Evolutionary conservation across 495 filamentous ascomycete species (phyloP), one percentile per base, ranked within the genome.

Genomic region (Neurospora sp.): DNA sequence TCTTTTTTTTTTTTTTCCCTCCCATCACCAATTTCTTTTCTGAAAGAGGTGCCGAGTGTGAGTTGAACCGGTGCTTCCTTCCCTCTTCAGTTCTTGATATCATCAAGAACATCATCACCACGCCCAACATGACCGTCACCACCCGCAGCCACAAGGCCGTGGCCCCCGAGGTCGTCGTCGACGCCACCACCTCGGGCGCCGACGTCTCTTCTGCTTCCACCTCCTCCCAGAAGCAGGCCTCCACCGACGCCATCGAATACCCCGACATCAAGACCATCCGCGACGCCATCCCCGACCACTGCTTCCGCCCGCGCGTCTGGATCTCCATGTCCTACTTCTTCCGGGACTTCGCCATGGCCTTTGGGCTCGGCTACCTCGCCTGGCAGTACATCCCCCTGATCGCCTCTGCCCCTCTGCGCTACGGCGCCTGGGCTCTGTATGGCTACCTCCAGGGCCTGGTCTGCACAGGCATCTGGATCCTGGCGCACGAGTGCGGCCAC

Each of bases 401-500:
- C 80, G 89, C 84, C 84, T 88, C 77, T 82, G 78, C 88, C 44
- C 87, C 78, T 76, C 83, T 73, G 80, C 85, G 90, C 73, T 78
- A 82, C 73, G 76, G 76, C 70, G 83, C 89, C 41, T 95, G 91
- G 91, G 85, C 83, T 31, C 74, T 83, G 41, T 95, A 96, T 79
- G 89, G 91, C 40, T 85, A 93, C 79, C 69, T 91, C 48, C 92
- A 95, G 80, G 92, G 93, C 72, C 86, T 93, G 38, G 88, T 91
- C 78, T 90, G 87, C 73, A 95, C 92, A n/a, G 93, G 93, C 68
- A 77, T 93, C 39, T 96, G 93, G 93, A 91, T 96, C 72, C 83
- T 96, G 68, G 92, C 92, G 4, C 93, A 96, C 82, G 93, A 96
- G 83, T 94, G 91, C 78, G 93, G 93, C 75, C 93, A 97, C 82